Evolutionary conservation across 1,284 basidiomycete genomes (phyloP).

Genomic region (Porogramme epimiltina): DNA sequence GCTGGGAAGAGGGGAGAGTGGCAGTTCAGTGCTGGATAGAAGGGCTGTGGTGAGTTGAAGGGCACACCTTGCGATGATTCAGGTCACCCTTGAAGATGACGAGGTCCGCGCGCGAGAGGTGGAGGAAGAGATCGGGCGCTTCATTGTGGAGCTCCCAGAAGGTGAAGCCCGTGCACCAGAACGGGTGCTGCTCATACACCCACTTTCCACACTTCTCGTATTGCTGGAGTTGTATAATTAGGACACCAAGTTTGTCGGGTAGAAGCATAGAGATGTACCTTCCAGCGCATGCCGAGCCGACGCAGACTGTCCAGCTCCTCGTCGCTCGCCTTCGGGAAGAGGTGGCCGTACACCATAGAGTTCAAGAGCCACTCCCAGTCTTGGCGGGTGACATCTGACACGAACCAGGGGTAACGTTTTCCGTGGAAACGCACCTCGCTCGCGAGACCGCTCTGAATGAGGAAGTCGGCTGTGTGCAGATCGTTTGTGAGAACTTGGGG

Average conservation of each 20-base stretch:
- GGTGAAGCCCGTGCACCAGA: constrained; percentile 96
- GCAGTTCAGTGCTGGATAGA: background rate
- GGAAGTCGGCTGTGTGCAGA: constrained; percentile 70
- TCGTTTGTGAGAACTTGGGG: background rate
- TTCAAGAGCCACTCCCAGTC: constrained; percentile 97
- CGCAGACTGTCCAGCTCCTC: constrained; percentile 83
- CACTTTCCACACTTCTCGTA: constrained; percentile 94
- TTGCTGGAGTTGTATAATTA: no score
- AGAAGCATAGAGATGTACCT: no score
- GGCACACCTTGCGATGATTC: constrained; percentile 63
- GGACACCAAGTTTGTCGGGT: background rate
- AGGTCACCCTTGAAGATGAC: constrained; percentile 98
- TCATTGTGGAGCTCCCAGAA: constrained; percentile 92
- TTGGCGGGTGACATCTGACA: constrained; percentile 95
- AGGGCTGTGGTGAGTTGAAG: constrained; percentile 13
- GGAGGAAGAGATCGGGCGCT: constrained; percentile 92
- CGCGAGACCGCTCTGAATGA: constrained; percentile 90
- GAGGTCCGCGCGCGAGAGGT: constrained; percentile 88
- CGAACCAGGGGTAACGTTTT: constrained; percentile 91
- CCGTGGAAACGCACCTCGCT: constrained; percentile 91
- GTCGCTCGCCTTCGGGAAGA: constrained; percentile 83
- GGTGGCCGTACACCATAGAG: constrained; percentile 84
- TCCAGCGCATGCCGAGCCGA: constrained; percentile 87
- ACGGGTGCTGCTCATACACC: constrained; percentile 96
- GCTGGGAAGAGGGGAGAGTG: no score